Conservation (phyloP, 2,329 filamentous ascomycete species). For the Ophiostoma ulmi region DNA sequence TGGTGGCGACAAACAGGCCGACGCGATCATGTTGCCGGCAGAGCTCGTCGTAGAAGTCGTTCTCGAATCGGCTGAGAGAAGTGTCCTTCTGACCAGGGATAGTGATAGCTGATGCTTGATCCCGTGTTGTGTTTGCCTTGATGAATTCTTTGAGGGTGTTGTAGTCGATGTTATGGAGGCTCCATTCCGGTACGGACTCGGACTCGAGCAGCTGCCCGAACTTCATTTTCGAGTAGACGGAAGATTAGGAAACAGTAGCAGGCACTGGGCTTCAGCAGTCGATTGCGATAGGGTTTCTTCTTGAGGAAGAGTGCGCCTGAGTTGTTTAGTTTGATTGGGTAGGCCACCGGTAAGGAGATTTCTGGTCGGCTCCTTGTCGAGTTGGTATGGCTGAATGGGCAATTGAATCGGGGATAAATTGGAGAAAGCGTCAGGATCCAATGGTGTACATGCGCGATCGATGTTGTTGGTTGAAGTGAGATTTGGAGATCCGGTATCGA, state of each 20-base stretch:
- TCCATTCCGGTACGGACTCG: constrained; percentile 78
- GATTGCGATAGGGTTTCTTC: neutral
- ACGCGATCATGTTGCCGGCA: constrained; percentile 70
- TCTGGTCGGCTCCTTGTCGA: no score
- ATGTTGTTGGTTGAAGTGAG: neutral
- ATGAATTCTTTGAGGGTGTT: constrained; percentile 81
- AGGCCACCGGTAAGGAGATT: no score
- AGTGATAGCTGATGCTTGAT: constrained; percentile 63
- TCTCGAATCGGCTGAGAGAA: constrained; percentile 59
- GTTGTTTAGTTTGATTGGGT: no score
- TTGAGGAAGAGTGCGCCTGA: neutral
- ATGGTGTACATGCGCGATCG: neutral
- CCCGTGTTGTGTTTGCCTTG: constrained; percentile 69
- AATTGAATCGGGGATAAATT: neutral
- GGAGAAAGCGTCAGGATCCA: neutral
- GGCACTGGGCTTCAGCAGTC: neutral
- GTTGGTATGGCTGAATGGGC: neutral
- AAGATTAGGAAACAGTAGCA: neutral
- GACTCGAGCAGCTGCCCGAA: constrained; percentile 69
- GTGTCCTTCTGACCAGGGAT: constrained; percentile 67
- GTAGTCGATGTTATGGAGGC: constrained; percentile 81
- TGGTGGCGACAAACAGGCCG: constrained; percentile 72
- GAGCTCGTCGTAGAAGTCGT: constrained; percentile 66
- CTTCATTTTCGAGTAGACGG: constrained; percentile 52
- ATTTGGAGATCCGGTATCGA: neutral